Percentiles rank a stretch among this genome's conserved stretches.
phyloP scores from a whole-genome alignment of 768 basidiomycete species.

The Hirschioporus abietinus region DNA sequence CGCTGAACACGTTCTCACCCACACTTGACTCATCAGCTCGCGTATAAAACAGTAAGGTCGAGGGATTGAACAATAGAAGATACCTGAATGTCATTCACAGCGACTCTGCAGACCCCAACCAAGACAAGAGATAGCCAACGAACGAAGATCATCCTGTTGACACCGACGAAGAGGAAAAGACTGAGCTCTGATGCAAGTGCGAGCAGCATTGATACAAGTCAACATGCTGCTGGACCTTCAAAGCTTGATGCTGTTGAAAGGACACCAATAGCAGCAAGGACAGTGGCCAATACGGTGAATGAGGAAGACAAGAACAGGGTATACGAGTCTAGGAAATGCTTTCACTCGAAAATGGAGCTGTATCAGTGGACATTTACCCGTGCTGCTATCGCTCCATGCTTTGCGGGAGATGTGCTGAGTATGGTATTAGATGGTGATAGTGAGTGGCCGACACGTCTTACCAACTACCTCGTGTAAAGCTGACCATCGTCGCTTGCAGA shows the following conservation, averaged over 20 bases:
- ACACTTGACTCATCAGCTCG: not conserved
- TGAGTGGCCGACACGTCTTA: conserved; percentile 14
- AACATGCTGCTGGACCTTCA: not conserved
- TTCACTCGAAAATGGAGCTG: conserved; percentile 15
- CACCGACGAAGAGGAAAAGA: not conserved
- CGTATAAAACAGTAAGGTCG: not conserved
- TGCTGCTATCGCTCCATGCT: conserved; percentile 52
- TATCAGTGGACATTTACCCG: conserved; percentile 52
- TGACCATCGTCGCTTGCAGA: conserved; percentile 25
- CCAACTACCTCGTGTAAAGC: conserved; percentile 8
- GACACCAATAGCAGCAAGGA: not conserved
- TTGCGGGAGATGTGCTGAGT: conserved; percentile 43
- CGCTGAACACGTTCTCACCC: not conserved
- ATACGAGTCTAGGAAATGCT: not conserved
- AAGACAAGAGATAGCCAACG: not conserved
- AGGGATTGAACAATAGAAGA: not conserved
- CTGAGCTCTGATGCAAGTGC: not conserved
- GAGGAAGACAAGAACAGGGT: not conserved
- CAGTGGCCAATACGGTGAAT: not conserved
- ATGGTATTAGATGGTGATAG: conserved; percentile 34
- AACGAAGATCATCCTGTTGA: not conserved
- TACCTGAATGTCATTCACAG: not conserved
- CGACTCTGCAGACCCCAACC: not conserved
- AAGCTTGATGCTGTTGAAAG: not conserved
- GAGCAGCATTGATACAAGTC: not conserved